Evolutionary conservation across 306 rosid species (phyloP), one percentile per base, ranked within the genome.

Genomic region (Vigna unguiculata): DNA sequence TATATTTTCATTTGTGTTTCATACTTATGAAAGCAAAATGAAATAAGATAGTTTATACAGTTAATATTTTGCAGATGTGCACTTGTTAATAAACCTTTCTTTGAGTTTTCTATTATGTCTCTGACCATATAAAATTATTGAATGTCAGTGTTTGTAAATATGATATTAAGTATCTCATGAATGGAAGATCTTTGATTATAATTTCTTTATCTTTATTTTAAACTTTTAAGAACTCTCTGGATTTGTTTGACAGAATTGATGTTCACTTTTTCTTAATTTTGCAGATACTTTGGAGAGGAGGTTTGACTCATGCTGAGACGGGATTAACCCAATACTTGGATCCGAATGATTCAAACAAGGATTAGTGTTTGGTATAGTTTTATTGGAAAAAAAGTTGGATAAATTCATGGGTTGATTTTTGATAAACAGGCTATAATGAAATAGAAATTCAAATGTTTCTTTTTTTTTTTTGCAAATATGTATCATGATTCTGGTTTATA

Each of bases 271-370:
- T 19, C 6, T 0, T 54, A 77, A 64, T 55, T 40, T 63, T 64
- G 71, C 41, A 75, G 83, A 69, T 55, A 51, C 43, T 45, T 46
- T 57, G 54, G 40, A 63, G 49, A 19, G 70, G 36, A 79, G 81
- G 75, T n/a, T 74, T 74, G 74, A 47, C 32, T 61, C 38, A 69
- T 60, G 57, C 66, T 5, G 24, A 69, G 81, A 53, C 72, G 76
- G 65, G 70, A 60, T 59, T 62, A 83, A 60, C 74, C 72, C 55
- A 70, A 34, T 58, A 76, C 49, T 61, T 61, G 78, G 61, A 76
- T 75, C 53, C 43, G 36, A 69, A 17, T 36, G n/a, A 53, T 40
- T 22, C 49, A 49, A 67, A 67, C 80, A 41, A 73, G 60, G 47
- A 59, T 40, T 55, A 69, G 38, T 48, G 32, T 12, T 80, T 61